Base-by-base conservation (phyloP, 495 filamentous ascomycete genomes). In the Pyrenopolyporus hunteri region DNA sequence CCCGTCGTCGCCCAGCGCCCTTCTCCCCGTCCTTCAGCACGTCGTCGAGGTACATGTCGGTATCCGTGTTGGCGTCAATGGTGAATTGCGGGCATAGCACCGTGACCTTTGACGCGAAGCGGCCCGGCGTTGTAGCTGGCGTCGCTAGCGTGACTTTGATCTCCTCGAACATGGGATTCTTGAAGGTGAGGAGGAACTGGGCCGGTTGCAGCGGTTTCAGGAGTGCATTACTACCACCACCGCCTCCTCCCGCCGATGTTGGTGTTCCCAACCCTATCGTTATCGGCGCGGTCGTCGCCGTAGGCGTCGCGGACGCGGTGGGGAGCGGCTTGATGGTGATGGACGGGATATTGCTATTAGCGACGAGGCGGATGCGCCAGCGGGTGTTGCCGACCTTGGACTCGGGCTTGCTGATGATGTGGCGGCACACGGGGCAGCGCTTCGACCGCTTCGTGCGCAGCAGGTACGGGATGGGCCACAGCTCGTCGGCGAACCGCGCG, bases 361-460 rank as follows among this genome's bases (percentile, higher is more conserved):
- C 94, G 13, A 97, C 88, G 13, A 97, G 84, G 49, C 88, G 85
- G 74, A 98, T 97, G 42, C 90, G 84, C 82, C 91, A 97, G 33
- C 92, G 87, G 8, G 90, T 94, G 11, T 85, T 91, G 40, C 83
- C 80, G 9, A 96, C 85, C 70, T 97, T 97, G 57, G 85, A 81
- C 75, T 98, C 95, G n/a, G 92, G 93, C 70, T 94, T 94, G 45
- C 89, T 88, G 69, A 98, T 87, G 74, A 97, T 96, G 78, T 97
- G 93, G 4, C 93, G 88, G 79, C 94, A 98, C 8, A 86, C 83
- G 58, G 88, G 85, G 75, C 94, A 98, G 42, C 94, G 91, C 72
- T 97, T 97, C 33, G 90, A 89, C 36, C 92, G 89, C 70, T 96
- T 97, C 0, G 92, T 96, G 47, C 91, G 87, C 3, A 98, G 84